Percentiles rank a stretch among this genome's conserved stretches.
Evolutionary conservation across 352 stramenopile species (phyloP).

Genomic region (Globisporangium lucens): DNA sequence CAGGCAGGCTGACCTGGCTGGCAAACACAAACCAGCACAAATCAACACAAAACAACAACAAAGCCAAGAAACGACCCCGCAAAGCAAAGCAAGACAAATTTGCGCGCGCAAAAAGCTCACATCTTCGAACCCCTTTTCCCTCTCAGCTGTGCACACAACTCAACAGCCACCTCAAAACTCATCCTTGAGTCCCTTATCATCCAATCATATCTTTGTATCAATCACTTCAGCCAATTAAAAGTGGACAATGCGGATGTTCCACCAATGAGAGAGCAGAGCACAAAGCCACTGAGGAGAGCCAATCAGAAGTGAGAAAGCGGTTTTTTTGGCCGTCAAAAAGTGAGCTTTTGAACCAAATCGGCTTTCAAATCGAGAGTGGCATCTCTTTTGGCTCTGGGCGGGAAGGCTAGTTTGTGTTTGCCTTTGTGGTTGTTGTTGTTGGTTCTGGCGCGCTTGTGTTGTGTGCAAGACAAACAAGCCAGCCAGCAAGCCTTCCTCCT

Average conservation of each 20-base stretch:
- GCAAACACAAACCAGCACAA: neutral
- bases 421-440: neutral
- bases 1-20: neutral
- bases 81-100: neutral
- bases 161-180: conserved; percentile 1
- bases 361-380: neutral
- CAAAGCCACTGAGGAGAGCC: neutral
- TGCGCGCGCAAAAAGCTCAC: neutral
- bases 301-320: conserved; percentile 11
- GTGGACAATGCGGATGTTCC: neutral
- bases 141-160: neutral
- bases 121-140: neutral
- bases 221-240: conserved; percentile 12
- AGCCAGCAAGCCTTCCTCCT: neutral
- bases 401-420: neutral
- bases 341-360: neutral
- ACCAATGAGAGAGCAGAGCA: conserved; percentile 28
- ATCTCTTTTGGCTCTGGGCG: neutral
- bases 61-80: neutral
- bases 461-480: neutral
- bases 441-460: neutral
- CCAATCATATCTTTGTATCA: conserved; percentile 21
- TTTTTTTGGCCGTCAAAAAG: neutral
- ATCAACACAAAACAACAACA: neutral
- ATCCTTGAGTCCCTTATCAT: neutral